phyloP scores from a whole-genome alignment of 129 eudicot genomes.

The Arctium lappa region DNA sequence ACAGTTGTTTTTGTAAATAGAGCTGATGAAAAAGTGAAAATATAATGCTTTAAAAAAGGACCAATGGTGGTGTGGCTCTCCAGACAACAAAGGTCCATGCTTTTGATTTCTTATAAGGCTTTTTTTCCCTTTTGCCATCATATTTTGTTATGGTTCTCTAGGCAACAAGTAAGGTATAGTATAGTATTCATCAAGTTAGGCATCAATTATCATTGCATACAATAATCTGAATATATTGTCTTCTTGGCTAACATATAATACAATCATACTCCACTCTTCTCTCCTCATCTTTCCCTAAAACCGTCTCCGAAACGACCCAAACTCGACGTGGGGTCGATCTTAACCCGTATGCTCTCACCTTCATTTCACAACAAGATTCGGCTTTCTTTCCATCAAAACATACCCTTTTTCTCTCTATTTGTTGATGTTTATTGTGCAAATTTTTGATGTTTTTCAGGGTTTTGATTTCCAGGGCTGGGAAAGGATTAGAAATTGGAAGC shows the following conservation, averaged over 20 bases:
- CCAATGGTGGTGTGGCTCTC: constrained; percentile 49
- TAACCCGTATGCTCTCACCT: not conserved
- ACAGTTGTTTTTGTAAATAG: not conserved
- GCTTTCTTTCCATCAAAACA: constrained; percentile 17
- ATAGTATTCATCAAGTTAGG: constrained; percentile 66
- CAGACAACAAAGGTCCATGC: constrained; percentile 76
- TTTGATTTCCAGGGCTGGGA: not conserved
- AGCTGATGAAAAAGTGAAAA: constrained; percentile 35
- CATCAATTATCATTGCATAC: constrained; percentile 42
- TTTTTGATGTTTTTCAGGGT: not conserved
- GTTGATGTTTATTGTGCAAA: not conserved
- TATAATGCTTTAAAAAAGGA: constrained; percentile 33
- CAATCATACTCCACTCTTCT: constrained; percentile 32
- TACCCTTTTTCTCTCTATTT: not conserved
- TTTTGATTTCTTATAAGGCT: constrained; percentile 52
- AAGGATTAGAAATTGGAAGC: not conserved
- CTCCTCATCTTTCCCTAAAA: constrained; percentile 33
- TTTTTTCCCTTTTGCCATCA: constrained; percentile 27
- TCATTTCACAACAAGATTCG: not conserved
- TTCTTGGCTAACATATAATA: constrained; percentile 24
- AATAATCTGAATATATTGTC: constrained; percentile 11
- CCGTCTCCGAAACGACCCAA: not conserved
- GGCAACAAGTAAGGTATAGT: constrained; percentile 60
- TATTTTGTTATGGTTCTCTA: constrained; percentile 41
- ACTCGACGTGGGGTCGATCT: not conserved